Evolutionary conservation across 352 stramenopile genomes (phyloP), one percentile per base, ranked within the genome.

Genomic region (Blastocystis sp.): DNA sequence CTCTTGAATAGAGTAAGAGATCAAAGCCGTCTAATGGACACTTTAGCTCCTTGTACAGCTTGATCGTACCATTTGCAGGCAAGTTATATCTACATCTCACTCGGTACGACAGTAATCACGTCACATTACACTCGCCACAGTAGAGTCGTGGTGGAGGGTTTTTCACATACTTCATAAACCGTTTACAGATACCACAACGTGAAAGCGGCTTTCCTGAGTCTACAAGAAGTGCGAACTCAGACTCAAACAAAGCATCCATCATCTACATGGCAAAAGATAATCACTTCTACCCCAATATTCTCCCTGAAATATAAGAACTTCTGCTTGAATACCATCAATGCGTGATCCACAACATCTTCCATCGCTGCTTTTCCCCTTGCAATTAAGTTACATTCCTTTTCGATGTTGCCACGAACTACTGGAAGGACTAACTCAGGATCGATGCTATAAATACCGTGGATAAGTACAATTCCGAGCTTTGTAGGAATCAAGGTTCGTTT

Each of bases 151-250:
- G 91, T 11, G 91, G 91, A 26, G 91, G 90, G 34, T 91, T 76
- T 53, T 90, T 90, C 26, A 94, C 91, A 53, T 93, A 93, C 63
- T 92, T 92, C 92, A 94, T 93, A 87, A 92, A 93, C 3, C 91
- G 88, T 26, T 87, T 90, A 81, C 92, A 93, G 50, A 93, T 93
- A 2, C 91, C 92, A 90, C 92, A 94, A 69, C 91, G 93, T 2
- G 90, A 92, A 9, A 93, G 75, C 45, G 90, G 90, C 64, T 93
- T 93, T 6, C 92, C 92, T 7, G 92, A 92, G 8, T 90, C 88
- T 45, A 90, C 90, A 3, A 93, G 78, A 2, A 90, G 79, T 0
- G 91, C 91, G 56, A 93, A 93, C n/a, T 92, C 92, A 26, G 92
- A 90, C 73, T 93, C 90, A 69, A 93, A 93, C 16, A 93, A 65